A percentile compares a stretch with the other conserved stretches of the same genome.
Evolutionary conservation across 2,329 filamentous ascomycete species (phyloP).

Genomic region (Juglanconis oblonga): DNA sequence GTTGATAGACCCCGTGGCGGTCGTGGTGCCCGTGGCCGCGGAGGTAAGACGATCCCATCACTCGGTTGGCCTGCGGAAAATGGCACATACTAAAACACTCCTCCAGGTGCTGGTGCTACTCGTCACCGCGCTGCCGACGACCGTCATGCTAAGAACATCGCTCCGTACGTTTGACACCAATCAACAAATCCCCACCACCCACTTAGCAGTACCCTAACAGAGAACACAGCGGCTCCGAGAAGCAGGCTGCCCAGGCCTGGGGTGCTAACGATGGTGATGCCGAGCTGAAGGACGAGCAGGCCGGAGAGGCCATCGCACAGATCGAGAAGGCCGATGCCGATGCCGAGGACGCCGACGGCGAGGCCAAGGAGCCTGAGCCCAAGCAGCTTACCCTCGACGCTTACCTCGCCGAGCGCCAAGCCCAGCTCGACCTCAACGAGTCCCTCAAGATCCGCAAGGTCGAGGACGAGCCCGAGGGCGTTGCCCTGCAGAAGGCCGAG

Average conservation of each 20-base stretch:
- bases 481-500: conserved; percentile 58
- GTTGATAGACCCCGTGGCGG: conserved; percentile 57
- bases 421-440: conserved; percentile 70
- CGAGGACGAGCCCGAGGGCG: conserved; percentile 77
- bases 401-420: conserved; percentile 75
- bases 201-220: not conserved
- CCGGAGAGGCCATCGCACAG: conserved; percentile 84
- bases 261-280: conserved; percentile 77
- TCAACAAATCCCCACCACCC: not conserved
- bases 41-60: conserved; percentile 42
- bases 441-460: conserved; percentile 74
- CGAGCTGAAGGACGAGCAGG: conserved; percentile 88
- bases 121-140: conserved; percentile 54
- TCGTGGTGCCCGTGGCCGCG: conserved; percentile 60
- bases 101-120: conserved; percentile 51
- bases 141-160: conserved; percentile 48
- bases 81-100: conserved; percentile 2
- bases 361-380: conserved; percentile 66
- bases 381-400: conserved; percentile 88
- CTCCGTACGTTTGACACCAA: conserved; percentile 40
- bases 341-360: conserved; percentile 39
- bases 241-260: conserved; percentile 88
- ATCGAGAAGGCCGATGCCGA: conserved; percentile 73
- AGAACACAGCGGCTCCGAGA: conserved; percentile 63
- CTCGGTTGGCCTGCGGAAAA: not conserved